Base-by-base conservation (phyloP, 2,329 filamentous ascomycete species). In the Cordyceps pruinosa region DNA sequence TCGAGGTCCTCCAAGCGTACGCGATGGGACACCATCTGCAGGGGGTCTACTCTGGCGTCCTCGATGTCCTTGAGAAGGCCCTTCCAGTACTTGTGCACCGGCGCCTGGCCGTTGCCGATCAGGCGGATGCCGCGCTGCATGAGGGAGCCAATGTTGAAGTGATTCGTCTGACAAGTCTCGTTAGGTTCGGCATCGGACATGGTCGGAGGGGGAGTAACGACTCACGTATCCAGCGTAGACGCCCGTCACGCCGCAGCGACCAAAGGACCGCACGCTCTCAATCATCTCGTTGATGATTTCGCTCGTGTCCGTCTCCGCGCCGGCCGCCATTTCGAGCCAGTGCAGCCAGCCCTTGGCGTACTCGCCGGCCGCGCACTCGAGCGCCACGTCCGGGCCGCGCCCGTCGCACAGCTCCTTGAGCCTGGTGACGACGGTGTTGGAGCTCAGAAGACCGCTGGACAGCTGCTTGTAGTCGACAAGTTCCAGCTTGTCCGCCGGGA, bases 121-220 rank as follows among this genome's bases (percentile, higher is more conserved):
- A 96, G 80, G 1, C 88, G 85, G 63, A 95, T 84, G n/a, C 90
- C 90, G 32, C 88, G 85, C 73, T 95, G 84, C 90, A 95, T 95
- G 15, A 95, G 68, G 0, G 88, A 85, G 10, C 90, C 89, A 63
- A 93, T 85, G 72, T 90, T 90, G 77, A 93, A 89, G 70, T 90
- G 87, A 71, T 90, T 91, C 23, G 86, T 89, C 80, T 86, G 61
- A n/a, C n/a, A n/a, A n/a, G n/a, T n/a, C 1, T 34, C 13, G 12
- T 26, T 28, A 21, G n/a, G n/a, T n/a, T n/a, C n/a, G n/a, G n/a
- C n/a, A n/a, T n/a, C n/a, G n/a, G n/a, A n/a, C n/a, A n/a, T n/a
- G n/a, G n/a, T n/a, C n/a, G n/a, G n/a, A n/a, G n/a, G n/a, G n/a
- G n/a, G n/a, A n/a, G n/a, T n/a, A 10, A 8, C 5, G 12, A 42